Conservation (phyloP, 2,329 filamentous ascomycete species). For the Chaetomiaceae sp. region DNA sequence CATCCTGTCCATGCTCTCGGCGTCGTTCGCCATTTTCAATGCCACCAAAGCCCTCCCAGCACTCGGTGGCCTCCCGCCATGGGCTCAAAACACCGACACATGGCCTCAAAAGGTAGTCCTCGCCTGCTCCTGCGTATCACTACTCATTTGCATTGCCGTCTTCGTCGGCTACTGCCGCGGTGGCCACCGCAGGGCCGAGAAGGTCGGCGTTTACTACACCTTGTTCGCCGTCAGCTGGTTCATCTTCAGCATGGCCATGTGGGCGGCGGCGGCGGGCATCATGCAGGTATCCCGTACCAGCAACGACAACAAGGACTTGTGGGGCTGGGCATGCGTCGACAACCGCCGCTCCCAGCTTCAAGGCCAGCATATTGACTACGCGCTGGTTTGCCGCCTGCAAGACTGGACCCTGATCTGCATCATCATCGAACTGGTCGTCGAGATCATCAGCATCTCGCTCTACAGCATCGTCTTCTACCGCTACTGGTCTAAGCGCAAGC, state of each 20-base stretch:
- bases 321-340: conserved; percentile 96
- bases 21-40: conserved; percentile 91
- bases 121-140: conserved; percentile 71
- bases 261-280: conserved; percentile 79
- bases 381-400: conserved; percentile 83
- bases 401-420: conserved; percentile 95
- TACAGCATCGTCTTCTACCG: conserved; percentile 96
- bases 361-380: conserved; percentile 76
- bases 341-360: conserved; percentile 79
- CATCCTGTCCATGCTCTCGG: conserved; percentile 81
- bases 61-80: conserved; percentile 77
- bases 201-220: conserved; percentile 92
- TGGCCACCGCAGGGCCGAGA: conserved; percentile 84
- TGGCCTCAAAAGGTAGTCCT: conserved; percentile 92
- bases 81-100: conserved; percentile 71
- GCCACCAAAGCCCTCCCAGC: conserved; percentile 70
- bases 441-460: conserved; percentile 83
- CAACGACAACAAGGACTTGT: conserved; percentile 79
- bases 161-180: conserved; percentile 84
- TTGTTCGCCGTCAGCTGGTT: conserved; percentile 92
- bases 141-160: conserved; percentile 72
- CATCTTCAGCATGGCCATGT: conserved; percentile 87
- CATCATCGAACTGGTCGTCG: conserved; percentile 92
- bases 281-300: conserved; percentile 74
- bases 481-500: conserved; percentile 92